Base-by-base conservation (phyloP, 2,329 filamentous ascomycete genomes). In the Penicillium occitanis region DNA sequence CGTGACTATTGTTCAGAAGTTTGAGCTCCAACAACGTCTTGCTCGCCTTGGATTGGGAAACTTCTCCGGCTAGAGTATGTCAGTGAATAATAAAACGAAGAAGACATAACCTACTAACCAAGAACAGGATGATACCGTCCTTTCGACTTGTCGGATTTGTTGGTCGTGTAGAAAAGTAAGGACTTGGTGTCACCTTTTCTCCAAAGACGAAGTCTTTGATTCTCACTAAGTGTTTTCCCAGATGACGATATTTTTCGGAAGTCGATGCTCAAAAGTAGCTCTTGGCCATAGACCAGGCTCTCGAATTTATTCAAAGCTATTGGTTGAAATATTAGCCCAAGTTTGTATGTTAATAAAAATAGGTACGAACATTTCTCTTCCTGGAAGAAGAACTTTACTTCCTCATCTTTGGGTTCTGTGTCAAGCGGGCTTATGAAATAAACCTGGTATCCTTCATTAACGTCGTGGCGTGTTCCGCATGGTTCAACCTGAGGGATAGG, bases 181-280 rank as follows among this genome's bases (percentile, higher is more conserved):
- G 37, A 64, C 58, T 37, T 63, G 0, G 48, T 51, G 3, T 62
- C 63, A 5, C 22, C 22, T 13, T 48, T 46, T 30, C 33, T 46
- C 68, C 66, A 70, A 3, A 70, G 22, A 4, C 68, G 67, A 35
- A 70, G 53, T 28, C 65, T 66, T 62, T 70, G 67, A 46, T 66
- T 55, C 30, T 70, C 68, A 13, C 67, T 66, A 11, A 68, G 67
- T 13, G 50, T 65, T 3, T 48, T 35, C 7, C 22, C 40, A 14
- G 50, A 60, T 7, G 64, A 65, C 7, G 46, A 68, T 11, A 70
- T 66, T 30, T 70, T 70, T 40, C 63, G 35, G 14, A 70, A 60
- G 3, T 66, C 19, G 7, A 64, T 46, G 8, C 63, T 59, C 3
- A 70, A 55, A 4, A 66, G 30, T 17, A 69, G 64, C 14, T 63